These are phyloP conservation scores for Ophiostoma sp. DNA, from an alignment of 2,329 filamentous ascomycete species.

Conservation along the genomic window DNA sequence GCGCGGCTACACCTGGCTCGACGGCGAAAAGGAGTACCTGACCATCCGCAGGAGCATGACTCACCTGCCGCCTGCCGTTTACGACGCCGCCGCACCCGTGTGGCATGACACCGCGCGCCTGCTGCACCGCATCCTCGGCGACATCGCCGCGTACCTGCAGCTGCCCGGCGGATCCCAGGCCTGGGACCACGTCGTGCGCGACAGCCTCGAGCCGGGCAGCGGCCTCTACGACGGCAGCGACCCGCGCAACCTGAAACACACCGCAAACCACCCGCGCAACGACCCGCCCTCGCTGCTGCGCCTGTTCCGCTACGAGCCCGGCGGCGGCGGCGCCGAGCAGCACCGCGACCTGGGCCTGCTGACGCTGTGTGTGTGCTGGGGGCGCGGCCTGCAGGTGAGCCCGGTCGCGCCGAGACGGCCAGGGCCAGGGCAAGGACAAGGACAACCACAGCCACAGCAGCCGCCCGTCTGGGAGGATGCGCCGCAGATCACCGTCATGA, in stretches of 20 bases:
- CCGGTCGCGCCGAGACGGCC: neutral
- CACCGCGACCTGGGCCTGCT: constrained; percentile 29
- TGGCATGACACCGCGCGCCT: constrained; percentile 28
- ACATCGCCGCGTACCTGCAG: constrained; percentile 25
- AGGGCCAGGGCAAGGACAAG: neutral
- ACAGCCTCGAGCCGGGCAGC: constrained; percentile 24
- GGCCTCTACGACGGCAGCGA: neutral
- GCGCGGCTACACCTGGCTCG: constrained; percentile 25
- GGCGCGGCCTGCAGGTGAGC: constrained; percentile 27
- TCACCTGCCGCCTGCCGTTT: constrained; percentile 21
- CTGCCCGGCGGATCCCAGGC: constrained; percentile 21
- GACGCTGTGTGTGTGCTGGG: constrained; percentile 28
- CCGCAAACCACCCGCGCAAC: constrained; percentile 18
- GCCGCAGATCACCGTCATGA: constrained; percentile 27
- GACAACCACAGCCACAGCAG: neutral
- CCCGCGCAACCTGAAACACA: neutral
- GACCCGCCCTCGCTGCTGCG: constrained; percentile 29
- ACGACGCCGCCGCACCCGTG: constrained; percentile 16
- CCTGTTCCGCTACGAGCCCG: constrained; percentile 29
- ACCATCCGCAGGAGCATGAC: constrained; percentile 27
- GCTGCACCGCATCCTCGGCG: constrained; percentile 28
- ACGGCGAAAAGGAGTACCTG: constrained; percentile 29
- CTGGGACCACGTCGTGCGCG: constrained; percentile 25
- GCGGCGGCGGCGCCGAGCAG: constrained; percentile 27
- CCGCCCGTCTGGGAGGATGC: constrained; percentile 25